Conservation (phyloP, 805 yeast genomes). For the Lipomyces kockii region DNA sequence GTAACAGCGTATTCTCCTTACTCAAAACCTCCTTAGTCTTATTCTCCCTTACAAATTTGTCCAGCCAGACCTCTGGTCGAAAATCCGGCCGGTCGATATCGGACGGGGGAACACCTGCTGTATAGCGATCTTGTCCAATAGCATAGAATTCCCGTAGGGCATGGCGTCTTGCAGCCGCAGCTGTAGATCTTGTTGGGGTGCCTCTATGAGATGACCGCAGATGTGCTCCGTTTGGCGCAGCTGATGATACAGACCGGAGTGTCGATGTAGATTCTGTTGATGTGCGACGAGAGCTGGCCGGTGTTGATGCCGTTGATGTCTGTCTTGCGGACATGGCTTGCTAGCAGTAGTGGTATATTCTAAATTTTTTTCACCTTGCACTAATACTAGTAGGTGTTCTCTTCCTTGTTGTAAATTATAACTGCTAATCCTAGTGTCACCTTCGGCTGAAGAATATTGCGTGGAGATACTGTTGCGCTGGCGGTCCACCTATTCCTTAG, state of each 20-base stretch:
- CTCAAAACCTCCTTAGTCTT: conserved; percentile 22
- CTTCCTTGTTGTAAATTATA: background rate
- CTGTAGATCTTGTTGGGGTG: conserved; percentile 2
- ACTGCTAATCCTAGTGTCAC: background rate
- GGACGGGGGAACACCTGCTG: conserved; percentile 31
- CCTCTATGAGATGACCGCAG: background rate
- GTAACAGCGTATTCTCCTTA: conserved; percentile 31
- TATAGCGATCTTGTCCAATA: conserved; percentile 29
- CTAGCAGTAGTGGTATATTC: background rate
- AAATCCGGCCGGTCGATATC: conserved; percentile 36
- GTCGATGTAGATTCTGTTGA: background rate
- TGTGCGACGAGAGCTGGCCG: background rate
- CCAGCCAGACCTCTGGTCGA: conserved; percentile 26
- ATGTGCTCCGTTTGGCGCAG: background rate
- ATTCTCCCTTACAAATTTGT: conserved; percentile 25
- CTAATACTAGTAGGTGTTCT: background rate
- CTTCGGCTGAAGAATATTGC: no score
- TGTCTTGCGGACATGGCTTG: background rate
- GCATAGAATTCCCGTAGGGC: conserved; percentile 40
- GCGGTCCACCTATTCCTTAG: background rate
- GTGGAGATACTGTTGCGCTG: background rate
- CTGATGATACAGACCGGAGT: background rate
- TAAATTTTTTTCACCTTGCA: background rate
- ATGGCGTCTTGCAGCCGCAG: conserved; percentile 36
- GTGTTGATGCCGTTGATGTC: background rate